These are phyloP conservation scores for Diaporthe sp. DNA, from an alignment of 2,329 filamentous ascomycete species.

Conservation along the genomic window DNA sequence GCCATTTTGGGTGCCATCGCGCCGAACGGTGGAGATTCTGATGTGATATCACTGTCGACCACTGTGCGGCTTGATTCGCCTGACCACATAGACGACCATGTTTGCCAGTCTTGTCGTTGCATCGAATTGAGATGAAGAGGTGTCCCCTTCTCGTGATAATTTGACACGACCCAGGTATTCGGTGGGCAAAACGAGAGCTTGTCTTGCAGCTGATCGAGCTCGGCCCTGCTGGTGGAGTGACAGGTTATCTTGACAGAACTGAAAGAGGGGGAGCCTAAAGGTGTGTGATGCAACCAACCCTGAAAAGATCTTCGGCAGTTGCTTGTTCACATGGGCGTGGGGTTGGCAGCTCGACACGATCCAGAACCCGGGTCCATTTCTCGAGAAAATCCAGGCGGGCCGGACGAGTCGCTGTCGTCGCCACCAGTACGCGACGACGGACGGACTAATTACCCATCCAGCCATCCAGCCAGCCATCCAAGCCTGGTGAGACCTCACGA, in stretches of 20 bases:
- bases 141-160: neutral
- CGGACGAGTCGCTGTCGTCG: neutral
- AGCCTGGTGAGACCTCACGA: neutral
- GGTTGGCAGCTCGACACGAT: conserved; percentile 7
- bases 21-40: conserved; percentile 10
- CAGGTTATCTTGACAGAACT: neutral
- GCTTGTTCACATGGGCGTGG: conserved; percentile 13
- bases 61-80: neutral
- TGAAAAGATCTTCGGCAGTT: conserved; percentile 31
- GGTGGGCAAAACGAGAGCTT: neutral
- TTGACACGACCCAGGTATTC: neutral
- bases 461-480: neutral
- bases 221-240: neutral
- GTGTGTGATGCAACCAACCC: conserved; percentile 13
- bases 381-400: neutral
- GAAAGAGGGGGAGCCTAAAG: neutral
- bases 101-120: neutral
- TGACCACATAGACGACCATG: conserved; percentile 5
- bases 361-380: conserved; percentile 14
- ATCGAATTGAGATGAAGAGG: neutral
- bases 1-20: conserved; percentile 24
- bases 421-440: conserved; percentile 9
- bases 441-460: conserved; percentile 2
- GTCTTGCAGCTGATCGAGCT: neutral
- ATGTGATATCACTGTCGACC: conserved; percentile 29